Base-by-base conservation (phyloP, 306 rosid genomes). In the Neltuma alba region DNA sequence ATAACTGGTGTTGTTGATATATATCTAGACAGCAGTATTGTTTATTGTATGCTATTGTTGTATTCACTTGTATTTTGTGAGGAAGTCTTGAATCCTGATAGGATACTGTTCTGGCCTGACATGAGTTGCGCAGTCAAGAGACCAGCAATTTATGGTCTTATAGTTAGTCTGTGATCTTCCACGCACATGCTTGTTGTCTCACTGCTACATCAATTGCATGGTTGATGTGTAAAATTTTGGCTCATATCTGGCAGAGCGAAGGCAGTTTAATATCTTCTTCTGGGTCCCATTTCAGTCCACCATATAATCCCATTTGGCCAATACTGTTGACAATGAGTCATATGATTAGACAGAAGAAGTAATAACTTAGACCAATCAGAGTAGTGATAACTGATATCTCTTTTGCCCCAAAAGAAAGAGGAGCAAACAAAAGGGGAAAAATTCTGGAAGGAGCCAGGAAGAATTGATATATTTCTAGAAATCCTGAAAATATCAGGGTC, bases 401-500 rank as follows among this genome's bases (percentile, higher is more conserved):
- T 69, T 69, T 47, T 55, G 34, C 31, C 10, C 2, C 20, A 12
- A 15, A 27, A 60, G 34, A 60, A 13, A 52, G 45, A 44, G 15
- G 15, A 25, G 21, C 40, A 66, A 72, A 58, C 14, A 47, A 12
- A 4, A 11, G 7, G 31, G 42, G 62, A 72, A 34, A 58, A 10
- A 36, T 64, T 76, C 36, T 40, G 34, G 15, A 16, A 48, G 41
- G 70, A 60, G 14, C 40, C 66, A 37, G 44, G 74, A 85, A 54
- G 50, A 76, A 71, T 33, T 25, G 44, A 40, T 48, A 31, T 38
- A n/a, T 72, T 72, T 74, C 77, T 65, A 30, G 69, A 34, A 60
- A 41, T 67, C 80, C 81, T 30, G 30, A 71, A 69, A 69, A 44
- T 52, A 21, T 27, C 45, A 75, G 69, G 36, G 36, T 65, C 60